phyloP scores from a whole-genome alignment of 2,329 filamentous ascomycete species.

The Colletotrichum sp. region DNA sequence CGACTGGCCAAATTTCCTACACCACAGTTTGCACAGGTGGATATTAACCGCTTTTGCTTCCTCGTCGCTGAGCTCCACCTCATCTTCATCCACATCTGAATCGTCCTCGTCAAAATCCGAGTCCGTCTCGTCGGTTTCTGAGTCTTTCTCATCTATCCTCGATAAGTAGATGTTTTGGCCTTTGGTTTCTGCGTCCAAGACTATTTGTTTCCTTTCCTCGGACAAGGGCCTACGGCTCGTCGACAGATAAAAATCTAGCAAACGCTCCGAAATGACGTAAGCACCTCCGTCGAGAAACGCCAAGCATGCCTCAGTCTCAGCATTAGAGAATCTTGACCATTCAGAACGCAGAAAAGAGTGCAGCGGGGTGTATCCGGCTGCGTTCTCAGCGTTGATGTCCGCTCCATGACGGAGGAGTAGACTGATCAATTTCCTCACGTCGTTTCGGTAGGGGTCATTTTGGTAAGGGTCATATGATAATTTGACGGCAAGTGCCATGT shows the following conservation, averaged over 20 bases:
- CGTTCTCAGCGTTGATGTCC: neutral
- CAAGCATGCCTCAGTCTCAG: neutral
- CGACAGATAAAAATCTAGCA: neutral
- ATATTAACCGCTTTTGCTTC: neutral
- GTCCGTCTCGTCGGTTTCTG: neutral
- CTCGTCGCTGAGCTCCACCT: neutral
- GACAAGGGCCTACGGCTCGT: neutral
- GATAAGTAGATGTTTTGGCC: neutral
- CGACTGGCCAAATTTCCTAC: neutral
- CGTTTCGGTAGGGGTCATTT: neutral
- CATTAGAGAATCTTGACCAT: neutral
- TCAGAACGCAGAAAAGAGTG: neutral
- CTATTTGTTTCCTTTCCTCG: neutral
- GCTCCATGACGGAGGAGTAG: neutral
- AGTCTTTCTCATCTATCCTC: neutral
- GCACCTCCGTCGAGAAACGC: neutral
- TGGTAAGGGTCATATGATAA: neutral
- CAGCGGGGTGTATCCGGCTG: neutral
- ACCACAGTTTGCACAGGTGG: neutral
- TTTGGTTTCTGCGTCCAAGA: neutral
- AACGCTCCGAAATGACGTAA: neutral
- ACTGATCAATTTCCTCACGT: neutral
- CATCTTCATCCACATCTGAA: neutral
- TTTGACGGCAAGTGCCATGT: neutral
- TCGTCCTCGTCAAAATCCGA: neutral